Base-by-base conservation (phyloP, 208 protist species). In the Trypanosoma avium region DNA sequence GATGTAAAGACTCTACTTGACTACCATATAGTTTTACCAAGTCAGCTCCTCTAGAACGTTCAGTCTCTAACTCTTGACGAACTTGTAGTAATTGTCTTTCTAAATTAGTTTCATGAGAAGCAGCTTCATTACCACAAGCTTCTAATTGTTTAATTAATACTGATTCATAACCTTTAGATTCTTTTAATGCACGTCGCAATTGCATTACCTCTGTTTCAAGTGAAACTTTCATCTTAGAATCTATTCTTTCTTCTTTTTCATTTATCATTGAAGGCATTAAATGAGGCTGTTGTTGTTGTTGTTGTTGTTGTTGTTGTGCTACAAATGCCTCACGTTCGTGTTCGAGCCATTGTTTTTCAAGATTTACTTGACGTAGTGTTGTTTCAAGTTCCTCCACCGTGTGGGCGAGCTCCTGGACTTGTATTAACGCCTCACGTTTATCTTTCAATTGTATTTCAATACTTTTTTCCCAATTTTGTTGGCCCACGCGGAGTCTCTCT, bases 1-100 rank as follows among this genome's bases (percentile, higher is more conserved):
- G 56, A 46, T 89, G 81, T 35, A 90, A 56, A 12, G 75, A 77
- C 64, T 88, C 67, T 22, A 88, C 52, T 65, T 93, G 80, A 48
- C 67, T 66, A 58, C 78, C 66, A 54, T 85, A 89, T 19, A 88
- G 73, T 61, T 75, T 67, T 57, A 88, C 86, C 57, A 90, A 49
- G 47, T 88, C 77, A 38, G 71, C 69, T 55, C 67, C 74, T 40
- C 79, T 66, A 17, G 56, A 53, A 13, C 80, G 72, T 72, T 92
- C 85, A 33, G 40, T 50, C 12, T 64, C 80, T 15, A 89, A 45
- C 58, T 84, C 75, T 15, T 70, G 70, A 67, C 63, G 67, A 7
- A 73, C 57, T 33, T 56, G 26, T 38, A 69, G 61, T 8, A 86
- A 29, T 29, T 76, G 55, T 24, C 46, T 46, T 50, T 83, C 79